Base-by-base conservation (phyloP, 2,329 filamentous ascomycete species). In the Exophiala sideris region DNA sequence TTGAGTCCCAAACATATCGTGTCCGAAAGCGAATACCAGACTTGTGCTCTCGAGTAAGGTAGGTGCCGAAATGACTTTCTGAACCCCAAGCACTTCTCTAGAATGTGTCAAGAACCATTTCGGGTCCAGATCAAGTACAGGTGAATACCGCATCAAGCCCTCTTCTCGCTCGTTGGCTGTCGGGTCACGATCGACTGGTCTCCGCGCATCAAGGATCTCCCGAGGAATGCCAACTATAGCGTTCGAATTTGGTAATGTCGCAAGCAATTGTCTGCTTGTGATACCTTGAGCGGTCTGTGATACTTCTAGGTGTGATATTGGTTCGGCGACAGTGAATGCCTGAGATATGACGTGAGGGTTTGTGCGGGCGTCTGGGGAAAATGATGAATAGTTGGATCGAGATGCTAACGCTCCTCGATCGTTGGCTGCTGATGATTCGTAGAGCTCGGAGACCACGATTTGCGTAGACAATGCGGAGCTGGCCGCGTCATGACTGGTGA, bases 221-320 rank as follows among this genome's bases (percentile, higher is more conserved):
- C 89, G 87, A 3, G 91, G 88, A 49, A 99, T 85, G 16, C 86
- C 88, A 45, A 92, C 76, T 51, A 99, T 84, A 35, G 87, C 80
- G 66, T 88, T 85, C 1, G 84, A 80, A 32, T 84, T 79, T 0
- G 90, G 83, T 2, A 96, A 77, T 36, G 88, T 88, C 42, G 87
- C 90, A 10, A 99, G 79, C 2, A 99, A 77, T 62, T 92, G 85
- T 12, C 90, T 85, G 39, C 84, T 87, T 1, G 89, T 88, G 66
- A 99, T 96, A 29, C 94, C 94, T 74, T 99, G 94, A 24, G 87
- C 82, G 0, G 94, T 99, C 67, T 91, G 86, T 0, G 91, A 94
- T 12, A 96, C 89, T 0, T 88, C 80, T 67, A 99, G 83, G 48
- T 86, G 81, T 12, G 83, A 84, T 56, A 97, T 85, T n/a, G 87